phyloP scores from a whole-genome alignment of 176 grass and related monocot species.

The Bolboschoenus planiculmis region DNA sequence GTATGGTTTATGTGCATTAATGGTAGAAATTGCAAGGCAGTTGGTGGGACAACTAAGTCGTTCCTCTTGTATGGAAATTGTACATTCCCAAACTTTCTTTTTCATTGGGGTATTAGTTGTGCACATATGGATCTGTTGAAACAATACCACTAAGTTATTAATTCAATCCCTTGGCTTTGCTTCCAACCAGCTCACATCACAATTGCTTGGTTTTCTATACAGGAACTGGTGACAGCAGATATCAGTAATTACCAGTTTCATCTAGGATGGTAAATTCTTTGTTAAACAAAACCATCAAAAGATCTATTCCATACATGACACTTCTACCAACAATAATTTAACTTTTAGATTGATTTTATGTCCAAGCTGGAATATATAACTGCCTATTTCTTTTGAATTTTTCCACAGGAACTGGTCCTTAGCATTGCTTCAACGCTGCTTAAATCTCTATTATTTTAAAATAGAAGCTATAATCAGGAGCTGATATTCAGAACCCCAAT shows the following conservation, averaged over 20 bases:
- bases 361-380: no score
- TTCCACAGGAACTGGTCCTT: not conserved
- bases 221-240: not conserved
- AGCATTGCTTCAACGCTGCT: not conserved
- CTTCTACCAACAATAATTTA: not conserved
- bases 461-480: not conserved
- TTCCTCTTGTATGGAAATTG: not conserved
- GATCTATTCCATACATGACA: not conserved
- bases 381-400: not conserved
- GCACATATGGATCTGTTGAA: not conserved
- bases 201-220: not conserved
- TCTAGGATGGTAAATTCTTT: not conserved
- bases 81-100: not conserved
- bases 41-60: not conserved
- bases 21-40: not conserved
- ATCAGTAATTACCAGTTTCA: not conserved
- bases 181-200: not conserved
- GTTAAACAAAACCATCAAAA: not conserved
- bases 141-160: not conserved
- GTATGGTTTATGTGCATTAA: not conserved
- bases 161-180: not conserved
- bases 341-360: no score
- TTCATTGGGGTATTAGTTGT: not conserved
- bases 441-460: not conserved
- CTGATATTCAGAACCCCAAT: not conserved